These are phyloP conservation scores for Acanthamoeba triangularis DNA, from an alignment of 208 protist genomes.

Conservation along the genomic window DNA sequence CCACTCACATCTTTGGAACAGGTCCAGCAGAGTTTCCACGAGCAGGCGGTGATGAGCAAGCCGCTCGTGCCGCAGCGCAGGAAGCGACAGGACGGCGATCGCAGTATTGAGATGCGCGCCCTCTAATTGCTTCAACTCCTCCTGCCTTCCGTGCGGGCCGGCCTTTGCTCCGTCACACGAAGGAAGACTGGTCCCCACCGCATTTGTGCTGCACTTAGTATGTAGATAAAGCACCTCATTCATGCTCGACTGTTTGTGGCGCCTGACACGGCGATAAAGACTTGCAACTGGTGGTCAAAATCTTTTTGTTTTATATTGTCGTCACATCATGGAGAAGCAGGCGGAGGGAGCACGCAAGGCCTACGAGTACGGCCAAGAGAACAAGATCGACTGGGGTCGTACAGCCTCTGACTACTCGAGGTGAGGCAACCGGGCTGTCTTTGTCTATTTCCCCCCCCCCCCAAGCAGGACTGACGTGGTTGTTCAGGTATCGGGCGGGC, in stretches of 20 bases:
- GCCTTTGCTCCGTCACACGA: background rate
- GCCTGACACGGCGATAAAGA: too few species aligned
- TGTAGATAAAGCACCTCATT: too few species aligned
- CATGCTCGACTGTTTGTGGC: too few species aligned
- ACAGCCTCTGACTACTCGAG: background rate
- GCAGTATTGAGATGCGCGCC: background rate
- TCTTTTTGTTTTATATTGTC: too few species aligned
- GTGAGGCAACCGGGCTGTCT: background rate
- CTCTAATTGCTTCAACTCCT: background rate
- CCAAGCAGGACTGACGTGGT: background rate
- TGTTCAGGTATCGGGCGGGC: background rate
- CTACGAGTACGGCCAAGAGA: slow-evolving; percentile 17
- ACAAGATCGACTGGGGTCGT: slow-evolving; percentile 15
- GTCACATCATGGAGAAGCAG: background rate
- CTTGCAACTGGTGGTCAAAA: too few species aligned
- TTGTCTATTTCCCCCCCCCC: background rate
- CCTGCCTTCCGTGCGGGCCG: background rate
- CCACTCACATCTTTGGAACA: background rate
- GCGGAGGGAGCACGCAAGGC: background rate
- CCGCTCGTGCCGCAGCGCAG: background rate
- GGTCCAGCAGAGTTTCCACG: slow-evolving; percentile 21
- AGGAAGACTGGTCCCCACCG: too few species aligned
- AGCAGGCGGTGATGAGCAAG: slow-evolving; percentile 18
- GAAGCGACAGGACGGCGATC: background rate
- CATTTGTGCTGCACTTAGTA: too few species aligned